Base-by-base conservation (phyloP, 2,329 filamentous ascomycete species). In the Canariomyces notabilis region DNA sequence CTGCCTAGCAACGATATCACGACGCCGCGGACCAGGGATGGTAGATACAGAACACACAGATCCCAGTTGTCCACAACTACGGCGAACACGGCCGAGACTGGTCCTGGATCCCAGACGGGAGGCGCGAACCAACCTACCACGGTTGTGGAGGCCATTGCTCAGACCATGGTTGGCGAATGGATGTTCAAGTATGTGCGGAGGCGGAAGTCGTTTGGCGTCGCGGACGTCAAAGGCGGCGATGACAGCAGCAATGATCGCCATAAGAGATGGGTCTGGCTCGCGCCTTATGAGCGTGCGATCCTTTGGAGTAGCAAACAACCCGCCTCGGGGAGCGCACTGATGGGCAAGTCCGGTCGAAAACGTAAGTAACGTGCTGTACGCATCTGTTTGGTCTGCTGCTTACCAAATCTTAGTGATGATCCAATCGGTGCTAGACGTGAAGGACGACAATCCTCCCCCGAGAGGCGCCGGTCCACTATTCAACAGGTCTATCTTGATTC, bases 291-390 rank as follows among this genome's bases (percentile, higher is more conserved):
- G 67, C 79, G 90, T 52, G 85, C 91, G 11, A 91, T 98, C 50
- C 87, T 98, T 66, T 98, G 93, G 93, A 96, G 91, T 67, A 95
- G 86, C 74, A 96, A 95, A 73, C 93, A 98, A 67, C 93, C 93
- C 14, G 88, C 83, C 8, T 89, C 83, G 57, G 89, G 90, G 23
- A 85, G 81, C 58, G 91, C 90, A 23, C 69, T 98, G 65, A 77
- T 97, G 74, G 93, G 93, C 56, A 98, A 97, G 73, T 86, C 85
- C 62, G 93, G 93, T 44, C 83, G 93, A 58, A 98, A 97, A 70
- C 70, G 91, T 95, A 76, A 82, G 89, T 81, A 47, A 21, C 14
- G 12, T 14, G 32, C 14, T 22, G 11, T 15, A 16, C 22, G 8
- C 14, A n/a, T n/a, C 4, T 11, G 12, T 15, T 15, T 29, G 34